phyloP scores from a whole-genome alignment of 2,329 filamentous ascomycete species.

The Cucurbitaria berberidis region DNA sequence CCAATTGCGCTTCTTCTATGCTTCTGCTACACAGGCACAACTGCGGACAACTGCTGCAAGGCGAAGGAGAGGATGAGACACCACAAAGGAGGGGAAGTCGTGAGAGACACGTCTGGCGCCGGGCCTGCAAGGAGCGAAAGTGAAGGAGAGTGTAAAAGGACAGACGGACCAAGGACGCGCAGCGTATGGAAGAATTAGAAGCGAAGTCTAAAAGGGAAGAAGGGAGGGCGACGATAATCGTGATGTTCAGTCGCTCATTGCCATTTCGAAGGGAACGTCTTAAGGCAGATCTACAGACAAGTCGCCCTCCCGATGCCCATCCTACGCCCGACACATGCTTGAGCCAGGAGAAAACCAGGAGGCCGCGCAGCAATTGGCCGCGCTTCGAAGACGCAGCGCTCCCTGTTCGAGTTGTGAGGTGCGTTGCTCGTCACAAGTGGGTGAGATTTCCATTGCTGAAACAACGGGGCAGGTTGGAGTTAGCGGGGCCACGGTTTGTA shows the following conservation, averaged over 20 bases:
- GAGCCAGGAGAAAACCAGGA: neutral
- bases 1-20: constrained; percentile 16
- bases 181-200: constrained; percentile 33
- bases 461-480: constrained; percentile 20
- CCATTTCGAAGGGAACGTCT: constrained; percentile 27
- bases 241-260: constrained; percentile 38
- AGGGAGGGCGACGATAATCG: constrained; percentile 27
- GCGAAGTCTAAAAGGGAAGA: constrained; percentile 15
- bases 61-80: constrained; percentile 33
- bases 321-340: neutral
- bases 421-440: constrained; percentile 23
- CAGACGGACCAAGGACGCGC: constrained; percentile 33
- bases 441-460: constrained; percentile 24
- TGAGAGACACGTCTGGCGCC: constrained; percentile 24
- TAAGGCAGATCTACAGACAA: constrained; percentile 33
- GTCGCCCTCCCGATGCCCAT: neutral
- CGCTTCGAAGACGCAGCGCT: constrained; percentile 13
- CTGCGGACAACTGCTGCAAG: constrained; percentile 31
- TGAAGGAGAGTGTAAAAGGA: constrained; percentile 14
- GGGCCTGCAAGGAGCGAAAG: constrained; percentile 42
- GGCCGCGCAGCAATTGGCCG: constrained; percentile 19
- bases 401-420: constrained; percentile 18
- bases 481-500: constrained; percentile 6
- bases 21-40: constrained; percentile 10
- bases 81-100: constrained; percentile 24